These are phyloP conservation scores for Monascus purpureus DNA, from an alignment of 495 filamentous ascomycete genomes.

Conservation along the genomic window DNA sequence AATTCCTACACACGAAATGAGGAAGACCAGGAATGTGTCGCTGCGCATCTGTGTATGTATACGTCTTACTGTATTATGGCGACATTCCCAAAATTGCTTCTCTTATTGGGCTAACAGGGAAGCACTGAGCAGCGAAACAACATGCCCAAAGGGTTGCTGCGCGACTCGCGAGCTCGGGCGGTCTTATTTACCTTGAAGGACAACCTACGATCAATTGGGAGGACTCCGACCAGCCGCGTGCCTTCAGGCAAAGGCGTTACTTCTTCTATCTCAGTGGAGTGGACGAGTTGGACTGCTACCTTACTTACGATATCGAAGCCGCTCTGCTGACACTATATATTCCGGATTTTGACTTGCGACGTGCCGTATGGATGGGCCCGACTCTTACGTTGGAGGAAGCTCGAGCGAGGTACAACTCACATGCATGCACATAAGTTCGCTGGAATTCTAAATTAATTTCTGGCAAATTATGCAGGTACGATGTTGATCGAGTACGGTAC, in stretches of 20 bases:
- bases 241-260: conserved; percentile 74
- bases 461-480: conserved; percentile 34
- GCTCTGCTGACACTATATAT: conserved; percentile 77
- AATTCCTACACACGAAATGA: too few relatives aligned
- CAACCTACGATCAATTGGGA: conserved; percentile 57
- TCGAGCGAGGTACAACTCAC: conserved; percentile 37
- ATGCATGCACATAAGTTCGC: conserved; percentile 33
- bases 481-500: conserved; percentile 64
- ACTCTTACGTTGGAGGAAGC: conserved; percentile 66
- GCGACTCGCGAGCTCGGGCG: conserved; percentile 44
- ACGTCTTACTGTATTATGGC: too few relatives aligned
- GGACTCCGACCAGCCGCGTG: conserved; percentile 65
- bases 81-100: neutral
- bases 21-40: too few relatives aligned
- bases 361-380: conserved; percentile 89
- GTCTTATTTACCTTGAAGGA: conserved; percentile 74
- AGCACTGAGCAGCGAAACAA: conserved; percentile 47
- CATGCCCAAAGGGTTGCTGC: conserved; percentile 62
- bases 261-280: conserved; percentile 93
- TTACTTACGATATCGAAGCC: conserved; percentile 66
- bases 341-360: conserved; percentile 74
- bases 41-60: too few relatives aligned
- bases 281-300: conserved; percentile 63
- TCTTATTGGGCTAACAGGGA: conserved; percentile 7
- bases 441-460: conserved; percentile 31